Evolutionary conservation across 306 rosid species (phyloP).

Genomic region (Sechiopsis laciniata): DNA sequence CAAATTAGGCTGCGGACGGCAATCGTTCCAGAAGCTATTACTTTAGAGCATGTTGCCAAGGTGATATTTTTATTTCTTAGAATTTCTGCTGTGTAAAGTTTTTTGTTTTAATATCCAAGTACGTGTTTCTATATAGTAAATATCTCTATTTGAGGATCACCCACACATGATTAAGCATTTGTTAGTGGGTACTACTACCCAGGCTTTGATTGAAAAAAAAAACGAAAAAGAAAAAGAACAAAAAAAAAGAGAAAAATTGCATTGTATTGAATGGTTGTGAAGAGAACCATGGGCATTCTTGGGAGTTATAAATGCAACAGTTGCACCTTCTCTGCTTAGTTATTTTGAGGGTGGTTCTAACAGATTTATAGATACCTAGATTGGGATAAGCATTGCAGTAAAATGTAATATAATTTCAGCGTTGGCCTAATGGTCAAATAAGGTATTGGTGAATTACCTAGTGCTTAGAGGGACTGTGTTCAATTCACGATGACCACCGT

Average conservation of each 20-base stretch:
- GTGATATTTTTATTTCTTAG: slow-evolving; percentile 30
- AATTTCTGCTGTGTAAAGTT: background rate
- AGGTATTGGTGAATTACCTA: too few species aligned
- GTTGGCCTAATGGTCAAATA: too few species aligned
- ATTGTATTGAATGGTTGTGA: background rate
- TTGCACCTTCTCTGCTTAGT: background rate
- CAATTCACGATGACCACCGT: too few species aligned
- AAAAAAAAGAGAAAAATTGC: background rate
- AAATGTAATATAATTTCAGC: too few species aligned
- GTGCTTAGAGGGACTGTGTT: too few species aligned
- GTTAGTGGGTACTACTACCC: background rate
- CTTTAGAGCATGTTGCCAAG: slow-evolving; percentile 93
- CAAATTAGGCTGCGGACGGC: slow-evolving; percentile 71
- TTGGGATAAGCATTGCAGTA: too few species aligned
- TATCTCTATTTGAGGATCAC: too few species aligned
- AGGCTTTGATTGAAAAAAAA: background rate
- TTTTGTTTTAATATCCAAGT: background rate
- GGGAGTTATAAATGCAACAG: background rate
- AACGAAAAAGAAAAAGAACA: too few species aligned
- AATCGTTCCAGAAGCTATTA: slow-evolving; percentile 79
- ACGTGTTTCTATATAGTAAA: background rate
- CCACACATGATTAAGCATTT: background rate
- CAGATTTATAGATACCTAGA: too few species aligned
- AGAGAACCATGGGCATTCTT: background rate
- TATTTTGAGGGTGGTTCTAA: too few species aligned